Evolutionary conservation across 2,329 filamentous ascomycete genomes (phyloP), one percentile per base, ranked within the genome.

Genomic region (Neofusicoccum laricinum): DNA sequence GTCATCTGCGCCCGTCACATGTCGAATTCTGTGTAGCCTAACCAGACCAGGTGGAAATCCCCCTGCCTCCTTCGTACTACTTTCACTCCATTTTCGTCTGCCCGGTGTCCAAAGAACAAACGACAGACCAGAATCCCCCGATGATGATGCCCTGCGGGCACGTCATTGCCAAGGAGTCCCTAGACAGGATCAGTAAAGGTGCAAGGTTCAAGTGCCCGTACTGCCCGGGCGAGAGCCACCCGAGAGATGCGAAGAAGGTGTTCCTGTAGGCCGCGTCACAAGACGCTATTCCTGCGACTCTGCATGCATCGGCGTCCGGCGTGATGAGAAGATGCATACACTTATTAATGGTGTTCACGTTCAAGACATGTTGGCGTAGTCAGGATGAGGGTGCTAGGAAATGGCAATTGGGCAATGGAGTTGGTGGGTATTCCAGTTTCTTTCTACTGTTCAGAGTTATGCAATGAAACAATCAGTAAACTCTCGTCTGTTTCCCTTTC

Each of bases 81-180:
- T 99, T 96, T 81, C 95, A 99, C 77, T 91, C 91, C 64, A 97
- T 99, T 73, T 99, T 99, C 74, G 95, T 99, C 46, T 99, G 95
- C 73, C 95, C 95, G 0, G 95, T 99, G 4, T 93, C 90, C 71
- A 98, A 98, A 76, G 95, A 97, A 74, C 95, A 99, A 77, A 93
- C 91, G 0, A 99, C 94, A 0, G 93, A 96, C 72, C 80, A 84
- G 25, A 99, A 99, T 75, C 95, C 95, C 11, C 93, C 95, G 1
- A 96, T 98, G 90, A 95, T 97, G 86, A 88, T 99, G 73, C 91
- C 92, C 0, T 99, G 95, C 73, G 94, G 95, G 5, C 95, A 99
- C 79, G 94, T 97, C 61, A 89, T 99, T 66, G 93, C 93, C 17
- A 86, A 88, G 68, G 93, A 97, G 72, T 93, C 90, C 38, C 80